These are phyloP conservation scores for Aspergillus bridgeri DNA, from an alignment of 495 filamentous ascomycete genomes.

Conservation along the genomic window DNA sequence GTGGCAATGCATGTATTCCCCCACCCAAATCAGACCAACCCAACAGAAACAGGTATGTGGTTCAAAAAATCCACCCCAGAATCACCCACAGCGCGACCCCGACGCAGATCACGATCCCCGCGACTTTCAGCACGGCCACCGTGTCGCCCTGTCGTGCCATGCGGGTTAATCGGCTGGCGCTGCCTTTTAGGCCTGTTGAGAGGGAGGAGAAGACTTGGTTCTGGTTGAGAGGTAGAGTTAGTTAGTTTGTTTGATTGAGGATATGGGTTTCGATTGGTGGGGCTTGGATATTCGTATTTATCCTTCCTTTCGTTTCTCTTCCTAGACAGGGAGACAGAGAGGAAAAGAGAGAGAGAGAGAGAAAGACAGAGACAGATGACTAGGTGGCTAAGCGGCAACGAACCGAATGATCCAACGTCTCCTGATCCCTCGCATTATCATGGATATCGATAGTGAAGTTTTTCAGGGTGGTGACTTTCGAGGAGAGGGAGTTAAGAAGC, in stretches of 20 bases:
- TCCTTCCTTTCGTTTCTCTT: no score
- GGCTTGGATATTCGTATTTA: no score
- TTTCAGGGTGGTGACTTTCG: conserved; percentile 86
- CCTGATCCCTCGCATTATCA: conserved; percentile 84
- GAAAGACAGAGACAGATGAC: no score
- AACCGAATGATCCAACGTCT: conserved; percentile 83
- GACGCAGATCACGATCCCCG: conserved; percentile 73
- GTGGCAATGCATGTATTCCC: no score
- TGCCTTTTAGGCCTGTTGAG: conserved; percentile 67
- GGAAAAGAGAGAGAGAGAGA: not conserved
- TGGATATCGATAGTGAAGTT: conserved; percentile 99
- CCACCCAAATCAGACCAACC: no score
- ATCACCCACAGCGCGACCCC: conserved; percentile 74
- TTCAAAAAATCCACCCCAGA: conserved; percentile 61
- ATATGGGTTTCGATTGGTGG: no score
- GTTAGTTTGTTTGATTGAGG: not conserved
- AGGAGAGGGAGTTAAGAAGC: conserved; percentile 83
- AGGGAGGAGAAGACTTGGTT: conserved; percentile 62
- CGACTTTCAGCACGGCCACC: conserved; percentile 82
- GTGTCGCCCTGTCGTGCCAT: conserved; percentile 92
- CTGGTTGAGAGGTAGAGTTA: conserved; percentile 23
- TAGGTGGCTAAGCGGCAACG: conserved; percentile 16
- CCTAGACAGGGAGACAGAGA: not conserved
- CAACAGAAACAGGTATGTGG: not conserved
- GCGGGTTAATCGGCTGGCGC: conserved; percentile 77